A percentile compares a stretch with the other conserved stretches of the same genome.
Evolutionary conservation across 2,329 filamentous ascomycete species (phyloP).

Genomic region (Fusarium haematococcum): DNA sequence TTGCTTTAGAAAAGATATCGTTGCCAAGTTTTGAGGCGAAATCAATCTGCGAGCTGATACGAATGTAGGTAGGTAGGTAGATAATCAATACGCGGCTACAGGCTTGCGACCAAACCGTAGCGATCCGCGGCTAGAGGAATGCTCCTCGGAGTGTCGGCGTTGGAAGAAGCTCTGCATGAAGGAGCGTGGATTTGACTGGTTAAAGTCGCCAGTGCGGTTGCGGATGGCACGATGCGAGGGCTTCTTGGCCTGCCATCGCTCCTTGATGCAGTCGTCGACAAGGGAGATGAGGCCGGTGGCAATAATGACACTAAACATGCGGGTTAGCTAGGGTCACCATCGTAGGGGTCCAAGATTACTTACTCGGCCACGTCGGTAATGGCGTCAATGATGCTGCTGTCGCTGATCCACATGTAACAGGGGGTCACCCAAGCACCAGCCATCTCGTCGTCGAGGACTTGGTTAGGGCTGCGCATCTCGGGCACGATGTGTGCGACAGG

Average conservation of each 20-base stretch:
- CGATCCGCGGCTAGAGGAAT: slow-evolving; percentile 48
- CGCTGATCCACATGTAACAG: slow-evolving; percentile 90
- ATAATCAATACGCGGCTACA: slow-evolving; percentile 51
- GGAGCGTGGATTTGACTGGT: slow-evolving; percentile 42
- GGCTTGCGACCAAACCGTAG: slow-evolving; percentile 51
- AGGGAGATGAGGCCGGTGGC: slow-evolving; percentile 90
- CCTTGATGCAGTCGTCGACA: slow-evolving; percentile 91
- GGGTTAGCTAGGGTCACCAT: slow-evolving; percentile 39
- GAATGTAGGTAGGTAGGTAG: neutral
- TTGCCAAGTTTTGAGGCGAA: neutral
- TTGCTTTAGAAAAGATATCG: neutral
- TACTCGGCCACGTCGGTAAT: slow-evolving; percentile 90
- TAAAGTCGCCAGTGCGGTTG: slow-evolving; percentile 39
- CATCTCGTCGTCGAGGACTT: slow-evolving; percentile 76
- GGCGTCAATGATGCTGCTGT: slow-evolving; percentile 75
- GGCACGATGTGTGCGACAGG: slow-evolving; percentile 88
- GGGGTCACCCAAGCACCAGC: slow-evolving; percentile 92
- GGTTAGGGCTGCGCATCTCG: slow-evolving; percentile 77
- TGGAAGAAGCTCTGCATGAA: slow-evolving; percentile 57
- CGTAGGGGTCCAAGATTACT: slow-evolving; percentile 46
- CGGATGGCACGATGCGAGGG: slow-evolving; percentile 43
- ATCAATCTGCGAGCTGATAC: neutral
- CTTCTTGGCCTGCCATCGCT: slow-evolving; percentile 72
- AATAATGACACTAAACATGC: slow-evolving; percentile 77
- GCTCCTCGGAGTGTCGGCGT: slow-evolving; percentile 55